These are phyloP conservation scores for Volvariella volvacea DNA, from an alignment of 1,284 basidiomycete genomes.

Conservation along the genomic window DNA sequence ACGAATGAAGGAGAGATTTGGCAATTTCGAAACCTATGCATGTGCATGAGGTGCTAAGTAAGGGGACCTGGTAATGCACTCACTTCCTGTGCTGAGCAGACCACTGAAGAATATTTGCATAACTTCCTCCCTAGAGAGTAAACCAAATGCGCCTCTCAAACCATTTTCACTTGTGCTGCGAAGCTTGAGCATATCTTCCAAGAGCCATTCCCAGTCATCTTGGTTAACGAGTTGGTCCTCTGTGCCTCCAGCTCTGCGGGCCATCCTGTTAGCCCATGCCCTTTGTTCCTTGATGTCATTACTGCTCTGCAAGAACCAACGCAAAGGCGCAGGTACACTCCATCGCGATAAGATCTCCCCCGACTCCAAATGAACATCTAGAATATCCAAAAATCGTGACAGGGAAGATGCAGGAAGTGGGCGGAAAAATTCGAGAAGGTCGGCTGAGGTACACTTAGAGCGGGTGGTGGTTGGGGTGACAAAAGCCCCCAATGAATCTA, in stretches of 20 bases:
- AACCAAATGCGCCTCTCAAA: conserved; percentile 71
- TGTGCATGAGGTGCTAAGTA: conserved; percentile 7
- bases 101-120: conserved; percentile 79
- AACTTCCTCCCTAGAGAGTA: conserved; percentile 66
- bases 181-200: conserved; percentile 87
- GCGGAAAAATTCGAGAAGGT: conserved; percentile 77
- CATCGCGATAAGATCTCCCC: conserved; percentile 87
- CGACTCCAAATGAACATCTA: conserved; percentile 90
- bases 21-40: conserved; percentile 76
- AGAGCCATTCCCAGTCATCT: conserved; percentile 79
- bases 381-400: conserved; percentile 78
- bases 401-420: conserved; percentile 69
- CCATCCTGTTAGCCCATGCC: conserved; percentile 84
- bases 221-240: conserved; percentile 49
- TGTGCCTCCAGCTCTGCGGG: conserved; percentile 59
- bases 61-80: conserved; percentile 33
- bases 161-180: conserved; percentile 57
- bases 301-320: conserved; percentile 81
- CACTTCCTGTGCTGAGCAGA: conserved; percentile 78
- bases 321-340: conserved; percentile 72
- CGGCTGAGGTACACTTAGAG: conserved; percentile 53
- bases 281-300: conserved; percentile 64
- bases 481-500: conserved; percentile 73
- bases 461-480: conserved; percentile 67
- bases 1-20: conserved; percentile 53